phyloP scores from a whole-genome alignment of 2,329 filamentous ascomycete species.

The Aspergillus novoparasiticus region DNA sequence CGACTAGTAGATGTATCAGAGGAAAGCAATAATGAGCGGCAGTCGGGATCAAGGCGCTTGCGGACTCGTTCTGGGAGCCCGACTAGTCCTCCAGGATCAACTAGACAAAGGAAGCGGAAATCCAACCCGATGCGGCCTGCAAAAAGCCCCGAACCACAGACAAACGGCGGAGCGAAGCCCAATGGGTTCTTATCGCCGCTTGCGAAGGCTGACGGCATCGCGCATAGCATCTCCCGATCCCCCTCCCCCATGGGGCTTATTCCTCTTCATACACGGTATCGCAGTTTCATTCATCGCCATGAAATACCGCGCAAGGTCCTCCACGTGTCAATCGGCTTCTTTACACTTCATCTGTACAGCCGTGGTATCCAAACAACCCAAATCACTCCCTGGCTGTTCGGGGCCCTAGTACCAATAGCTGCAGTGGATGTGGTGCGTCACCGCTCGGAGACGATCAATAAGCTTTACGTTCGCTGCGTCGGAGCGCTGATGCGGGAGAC shows the following conservation, averaged over 20 bases:
- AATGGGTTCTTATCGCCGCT: conserved; percentile 41
- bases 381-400: conserved; percentile 83
- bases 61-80: conserved; percentile 63
- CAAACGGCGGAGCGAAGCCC: conserved; percentile 39
- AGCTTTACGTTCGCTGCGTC: conserved; percentile 78
- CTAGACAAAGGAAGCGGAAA: conserved; percentile 52
- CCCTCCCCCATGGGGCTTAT: conserved; percentile 93
- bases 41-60: conserved; percentile 58
- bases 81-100: conserved; percentile 38
- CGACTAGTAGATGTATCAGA: conserved; percentile 53
- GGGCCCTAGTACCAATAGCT: conserved; percentile 79
- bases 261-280: conserved; percentile 90
- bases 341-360: conserved; percentile 83
- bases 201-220: conserved; percentile 63
- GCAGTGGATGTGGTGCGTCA: conserved; percentile 81
- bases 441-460: conserved; percentile 77
- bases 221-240: conserved; percentile 86
- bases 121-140: conserved; percentile 44
- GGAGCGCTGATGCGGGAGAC: conserved; percentile 96
- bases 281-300: conserved; percentile 90
- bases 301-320: conserved; percentile 92
- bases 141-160: conserved; percentile 39
- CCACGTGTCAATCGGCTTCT: conserved; percentile 95
- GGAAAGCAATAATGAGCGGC: conserved; percentile 52
- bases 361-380: conserved; percentile 73